Base-by-base conservation (phyloP, 2,329 filamentous ascomycete species). In the Colletotrichum salicis region DNA sequence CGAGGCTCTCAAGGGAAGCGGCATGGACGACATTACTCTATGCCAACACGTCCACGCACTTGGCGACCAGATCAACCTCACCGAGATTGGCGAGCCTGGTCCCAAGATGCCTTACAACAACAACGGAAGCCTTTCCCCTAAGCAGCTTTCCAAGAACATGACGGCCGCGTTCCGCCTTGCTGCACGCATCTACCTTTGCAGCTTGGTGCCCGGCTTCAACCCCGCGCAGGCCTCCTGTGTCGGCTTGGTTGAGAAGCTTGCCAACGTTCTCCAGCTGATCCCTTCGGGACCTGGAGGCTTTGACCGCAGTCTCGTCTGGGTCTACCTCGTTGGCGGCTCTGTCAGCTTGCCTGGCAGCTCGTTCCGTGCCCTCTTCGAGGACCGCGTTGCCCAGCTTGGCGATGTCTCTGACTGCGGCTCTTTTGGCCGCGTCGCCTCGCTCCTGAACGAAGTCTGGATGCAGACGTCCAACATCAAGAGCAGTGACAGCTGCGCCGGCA, bases 181-280 rank as follows among this genome's bases (percentile, higher is more conserved):
- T 2, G 95, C 96, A 3, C 93, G 96, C 79, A 95, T 99, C 84
- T 98, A 98, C 83, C 91, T 98, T n/a, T 97, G 95, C 90, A 95
- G 94, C 79, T 87, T 99, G 45, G 94, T 98, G 0, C 96, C 96
- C 0, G 95, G 95, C 68, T 96, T 96, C 83, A 91, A 92, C 77
- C 93, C 93, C 59, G 88, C 87, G 69, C 92, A 96, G 77, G 85
- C 86, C 10, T 94, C 92, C 80, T 95, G 92, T 78, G 86, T 92
- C 77, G 91, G 91, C 75, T 88, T 98, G 29, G 90, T 98, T 54
- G 89, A 93, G 72, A 93, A 94, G 77, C 90, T 98, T 73, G 91
- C 92, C 31, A 88, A 90, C 69, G 90, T 93, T 45, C 91, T 98
- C 74, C 90, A 93, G 67, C 93, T 90, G 81, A 95, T 99, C 75